Evolutionary conservation across 225 moss, liverwort and hornwort species (phyloP).

Genomic region (Rhytidiadelphus loreus): DNA sequence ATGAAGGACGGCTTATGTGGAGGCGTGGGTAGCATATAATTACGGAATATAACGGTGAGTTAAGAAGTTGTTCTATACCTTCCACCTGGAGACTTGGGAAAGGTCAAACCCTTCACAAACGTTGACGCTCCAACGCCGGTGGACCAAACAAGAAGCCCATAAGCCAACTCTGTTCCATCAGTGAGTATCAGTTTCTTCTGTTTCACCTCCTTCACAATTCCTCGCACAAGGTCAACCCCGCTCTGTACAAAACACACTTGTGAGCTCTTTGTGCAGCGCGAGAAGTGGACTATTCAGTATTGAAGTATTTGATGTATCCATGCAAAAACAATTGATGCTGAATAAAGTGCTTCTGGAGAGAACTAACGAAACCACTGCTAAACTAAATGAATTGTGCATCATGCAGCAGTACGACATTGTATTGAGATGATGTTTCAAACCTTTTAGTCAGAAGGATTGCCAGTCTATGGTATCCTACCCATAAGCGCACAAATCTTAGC

Average conservation of each 20-base stretch:
- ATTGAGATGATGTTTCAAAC: background rate
- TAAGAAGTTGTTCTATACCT: slow-evolving; percentile 11
- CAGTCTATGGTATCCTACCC: background rate
- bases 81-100: slow-evolving; percentile 59
- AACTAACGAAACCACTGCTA: background rate
- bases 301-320: background rate
- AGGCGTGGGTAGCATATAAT: background rate
- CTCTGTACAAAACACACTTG: slow-evolving; percentile 18
- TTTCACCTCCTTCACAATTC: slow-evolving; percentile 61
- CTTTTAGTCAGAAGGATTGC: background rate
- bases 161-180: slow-evolving; percentile 53
- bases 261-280: background rate
- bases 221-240: slow-evolving; percentile 64
- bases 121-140: slow-evolving; percentile 76
- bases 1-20: background rate
- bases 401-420: background rate
- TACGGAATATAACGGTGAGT: background rate
- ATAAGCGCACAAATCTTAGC: background rate
- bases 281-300: background rate
- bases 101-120: slow-evolving; percentile 52
- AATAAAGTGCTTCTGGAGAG: background rate
- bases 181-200: slow-evolving; percentile 41
- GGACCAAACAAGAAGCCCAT: slow-evolving; percentile 84
- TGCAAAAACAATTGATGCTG: background rate
- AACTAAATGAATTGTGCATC: background rate